Evolutionary conservation across 2,329 filamentous ascomycete species (phyloP).

Genomic region (Aureobasidium sp.): DNA sequence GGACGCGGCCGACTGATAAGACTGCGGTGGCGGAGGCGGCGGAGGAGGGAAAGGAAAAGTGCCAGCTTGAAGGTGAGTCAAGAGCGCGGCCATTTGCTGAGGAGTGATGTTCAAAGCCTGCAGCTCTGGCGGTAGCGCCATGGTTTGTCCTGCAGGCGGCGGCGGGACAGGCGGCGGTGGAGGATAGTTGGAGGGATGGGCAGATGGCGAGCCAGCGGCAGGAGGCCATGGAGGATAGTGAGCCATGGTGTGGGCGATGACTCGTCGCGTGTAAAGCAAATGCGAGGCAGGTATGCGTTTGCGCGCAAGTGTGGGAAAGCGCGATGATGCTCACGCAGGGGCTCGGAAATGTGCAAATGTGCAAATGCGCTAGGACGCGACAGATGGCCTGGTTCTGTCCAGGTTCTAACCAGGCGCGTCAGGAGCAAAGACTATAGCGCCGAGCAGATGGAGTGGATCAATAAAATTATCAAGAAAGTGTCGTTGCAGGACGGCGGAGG

Average conservation of each 20-base stretch:
- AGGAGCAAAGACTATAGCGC: not conserved
- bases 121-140: slow-evolving; percentile 14
- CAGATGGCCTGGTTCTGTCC: not conserved
- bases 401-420: not conserved
- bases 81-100: slow-evolving; percentile 15
- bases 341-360: not conserved
- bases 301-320: not conserved
- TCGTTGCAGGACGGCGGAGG: not conserved
- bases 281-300: not conserved
- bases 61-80: slow-evolving; percentile 16
- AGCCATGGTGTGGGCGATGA: not conserved
- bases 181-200: slow-evolving; percentile 1
- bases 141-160: not conserved
- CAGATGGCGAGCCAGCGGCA: not conserved
- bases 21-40: not conserved
- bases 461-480: not conserved
- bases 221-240: slow-evolving; percentile 12
- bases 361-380: not conserved
- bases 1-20: not conserved
- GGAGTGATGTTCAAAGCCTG: slow-evolving; percentile 16
- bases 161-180: slow-evolving; percentile 1
- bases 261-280: not conserved
- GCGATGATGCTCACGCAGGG: slow-evolving; percentile 1
- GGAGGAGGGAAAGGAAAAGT: slow-evolving; percentile 12
- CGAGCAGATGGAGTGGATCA: not conserved